Evolutionary conservation across 345 rosid species (phyloP).

Genomic region (Camelina neglecta): DNA sequence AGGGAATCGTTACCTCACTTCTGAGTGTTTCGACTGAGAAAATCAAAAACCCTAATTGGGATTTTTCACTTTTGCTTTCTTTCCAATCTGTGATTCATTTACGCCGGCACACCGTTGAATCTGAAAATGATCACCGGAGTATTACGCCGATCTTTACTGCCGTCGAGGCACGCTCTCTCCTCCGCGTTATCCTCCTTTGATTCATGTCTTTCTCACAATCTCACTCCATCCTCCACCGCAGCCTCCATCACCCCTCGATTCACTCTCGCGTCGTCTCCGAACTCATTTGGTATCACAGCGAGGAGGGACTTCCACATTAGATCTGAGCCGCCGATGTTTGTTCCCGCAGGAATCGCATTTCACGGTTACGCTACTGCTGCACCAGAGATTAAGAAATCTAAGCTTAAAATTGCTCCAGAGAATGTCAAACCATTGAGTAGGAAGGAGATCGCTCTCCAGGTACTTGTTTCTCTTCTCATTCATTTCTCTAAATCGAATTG

Average conservation of each 20-base stretch:
- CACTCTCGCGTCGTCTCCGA: conserved; percentile 2
- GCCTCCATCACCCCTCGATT: conserved; percentile 4
- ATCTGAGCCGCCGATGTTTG: conserved; percentile 50
- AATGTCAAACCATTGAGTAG: conserved; percentile 61
- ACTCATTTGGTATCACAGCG: conserved; percentile 5
- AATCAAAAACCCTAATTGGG: conserved; percentile 28
- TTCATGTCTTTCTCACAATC: conserved; percentile 13
- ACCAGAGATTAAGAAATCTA: conserved; percentile 26
- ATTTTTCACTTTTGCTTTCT: background rate
- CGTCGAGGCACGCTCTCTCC: conserved; percentile 21
- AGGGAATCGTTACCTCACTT: background rate
- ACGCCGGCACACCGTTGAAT: conserved; percentile 20
- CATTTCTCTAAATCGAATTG: background rate
- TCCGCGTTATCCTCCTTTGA: conserved; percentile 13
- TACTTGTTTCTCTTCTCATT: conserved; percentile 24
- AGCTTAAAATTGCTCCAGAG: conserved; percentile 58
- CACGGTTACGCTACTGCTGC: conserved; percentile 44
- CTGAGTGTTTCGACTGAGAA: background rate
- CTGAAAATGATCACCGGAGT: conserved; percentile 42
- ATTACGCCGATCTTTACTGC: conserved; percentile 31
- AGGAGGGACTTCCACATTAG: conserved; percentile 51
- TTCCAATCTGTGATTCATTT: background rate
- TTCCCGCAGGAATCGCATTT: conserved; percentile 52
- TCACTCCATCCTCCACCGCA: conserved; percentile 30
- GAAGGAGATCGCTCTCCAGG: conserved; percentile 73